A percentile compares a stretch with the other conserved stretches of the same genome.
phyloP scores from a whole-genome alignment of 305 asterid species.

The Ilex paraguariensis region DNA sequence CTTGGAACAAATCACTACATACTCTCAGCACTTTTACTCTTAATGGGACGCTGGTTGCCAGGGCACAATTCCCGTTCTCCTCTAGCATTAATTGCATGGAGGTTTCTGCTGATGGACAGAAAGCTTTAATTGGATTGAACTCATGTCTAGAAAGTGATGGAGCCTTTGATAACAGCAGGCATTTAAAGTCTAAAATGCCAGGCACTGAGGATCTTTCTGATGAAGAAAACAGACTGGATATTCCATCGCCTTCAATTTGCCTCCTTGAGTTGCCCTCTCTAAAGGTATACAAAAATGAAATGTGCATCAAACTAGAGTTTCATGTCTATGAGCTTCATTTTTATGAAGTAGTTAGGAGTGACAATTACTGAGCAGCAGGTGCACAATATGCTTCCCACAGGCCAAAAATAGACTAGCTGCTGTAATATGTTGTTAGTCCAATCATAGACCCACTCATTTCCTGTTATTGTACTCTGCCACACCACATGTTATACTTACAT shows the following conservation, averaged over 20 bases:
- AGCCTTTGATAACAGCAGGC: conserved; percentile 26
- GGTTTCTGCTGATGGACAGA: conserved; percentile 77
- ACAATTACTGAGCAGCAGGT: background rate
- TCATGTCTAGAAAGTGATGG: conserved; percentile 53
- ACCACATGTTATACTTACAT: conserved; percentile 14
- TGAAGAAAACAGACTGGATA: conserved; percentile 39
- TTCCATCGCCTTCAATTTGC: conserved; percentile 77
- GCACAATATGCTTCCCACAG: no score
- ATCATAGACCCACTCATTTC: background rate
- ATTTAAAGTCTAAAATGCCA: conserved; percentile 12
- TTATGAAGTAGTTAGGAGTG: background rate
- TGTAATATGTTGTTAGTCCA: no score
- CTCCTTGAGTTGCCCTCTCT: conserved; percentile 74
- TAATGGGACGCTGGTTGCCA: conserved; percentile 68
- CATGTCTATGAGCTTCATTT: background rate
- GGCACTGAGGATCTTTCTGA: conserved; percentile 26
- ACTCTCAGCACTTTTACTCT: conserved; percentile 68
- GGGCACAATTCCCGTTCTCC: conserved; percentile 51
- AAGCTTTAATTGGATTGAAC: conserved; percentile 80
- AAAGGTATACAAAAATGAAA: conserved; percentile 41
- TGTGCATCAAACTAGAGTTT: no score
- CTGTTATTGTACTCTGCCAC: background rate
- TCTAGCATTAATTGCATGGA: conserved; percentile 78
- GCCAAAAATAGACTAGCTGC: no score
- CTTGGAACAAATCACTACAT: conserved; percentile 63